Conservation (phyloP, 2,329 filamentous ascomycete species). For the Ophiostoma quercus region DNA sequence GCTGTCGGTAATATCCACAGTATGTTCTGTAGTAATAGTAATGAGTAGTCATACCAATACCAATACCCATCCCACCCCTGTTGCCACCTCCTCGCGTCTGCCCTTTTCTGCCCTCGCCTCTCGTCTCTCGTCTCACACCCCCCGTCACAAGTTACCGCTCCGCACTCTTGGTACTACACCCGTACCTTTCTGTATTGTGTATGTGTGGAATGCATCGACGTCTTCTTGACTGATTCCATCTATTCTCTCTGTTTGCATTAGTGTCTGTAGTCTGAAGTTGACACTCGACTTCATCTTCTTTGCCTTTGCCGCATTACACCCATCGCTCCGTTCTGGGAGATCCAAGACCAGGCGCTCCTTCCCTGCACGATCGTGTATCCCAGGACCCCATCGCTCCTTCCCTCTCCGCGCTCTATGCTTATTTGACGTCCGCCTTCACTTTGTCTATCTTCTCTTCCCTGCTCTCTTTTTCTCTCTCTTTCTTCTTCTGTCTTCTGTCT, state of each 20-base stretch:
- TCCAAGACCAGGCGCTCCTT: not conserved
- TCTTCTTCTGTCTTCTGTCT: too few relatives aligned
- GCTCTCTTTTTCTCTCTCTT: too few relatives aligned
- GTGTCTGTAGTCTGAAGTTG: not conserved
- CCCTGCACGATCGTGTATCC: not conserved
- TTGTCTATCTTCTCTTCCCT: not conserved
- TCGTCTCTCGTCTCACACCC: not conserved
- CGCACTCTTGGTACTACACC: conserved; percentile 15
- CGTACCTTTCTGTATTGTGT: not conserved
- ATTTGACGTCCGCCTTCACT: not conserved
- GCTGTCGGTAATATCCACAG: not conserved
- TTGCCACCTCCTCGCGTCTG: conserved; percentile 11
- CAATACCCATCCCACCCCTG: not conserved
- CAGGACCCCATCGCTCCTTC: not conserved
- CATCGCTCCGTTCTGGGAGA: not conserved
- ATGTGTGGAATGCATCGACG: not conserved
- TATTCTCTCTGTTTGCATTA: too few relatives aligned
- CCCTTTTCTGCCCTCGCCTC: not conserved
- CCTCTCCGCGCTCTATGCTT: not conserved
- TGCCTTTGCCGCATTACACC: not conserved
- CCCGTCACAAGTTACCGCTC: conserved; percentile 6
- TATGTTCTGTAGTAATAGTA: too few relatives aligned
- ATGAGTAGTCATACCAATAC: not conserved
- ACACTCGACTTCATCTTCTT: not conserved
- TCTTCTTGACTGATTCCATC: not conserved